Conservation (phyloP, 495 filamentous ascomycete species). For the Rusavskia elegans region DNA sequence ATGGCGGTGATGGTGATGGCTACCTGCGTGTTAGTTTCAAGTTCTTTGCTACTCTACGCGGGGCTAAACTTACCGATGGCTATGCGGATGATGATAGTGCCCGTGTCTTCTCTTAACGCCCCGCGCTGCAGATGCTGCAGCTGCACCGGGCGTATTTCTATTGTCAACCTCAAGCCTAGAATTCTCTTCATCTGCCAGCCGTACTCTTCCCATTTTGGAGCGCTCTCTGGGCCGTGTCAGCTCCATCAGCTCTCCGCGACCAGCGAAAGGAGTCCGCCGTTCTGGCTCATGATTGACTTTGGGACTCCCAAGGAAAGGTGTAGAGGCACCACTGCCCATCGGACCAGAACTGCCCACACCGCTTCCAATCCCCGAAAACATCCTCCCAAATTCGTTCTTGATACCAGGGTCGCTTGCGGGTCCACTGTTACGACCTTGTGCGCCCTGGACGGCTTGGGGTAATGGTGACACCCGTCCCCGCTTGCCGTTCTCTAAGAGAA, state of each 20-base stretch:
- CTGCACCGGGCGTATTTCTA: slow-evolving; percentile 35
- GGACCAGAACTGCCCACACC: slow-evolving; percentile 47
- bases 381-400: slow-evolving; percentile 80
- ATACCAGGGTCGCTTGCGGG: slow-evolving; percentile 67
- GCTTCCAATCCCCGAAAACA: slow-evolving; percentile 83
- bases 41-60: not conserved
- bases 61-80: slow-evolving; percentile 35
- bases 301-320: slow-evolving; percentile 39
- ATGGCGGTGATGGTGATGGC: slow-evolving; percentile 65
- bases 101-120: slow-evolving; percentile 38
- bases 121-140: slow-evolving; percentile 31
- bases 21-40: slow-evolving; percentile 12
- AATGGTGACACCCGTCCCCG: slow-evolving; percentile 55
- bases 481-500: slow-evolving; percentile 27
- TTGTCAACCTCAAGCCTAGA: slow-evolving; percentile 43
- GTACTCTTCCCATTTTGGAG: slow-evolving; percentile 39
- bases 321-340: slow-evolving; percentile 33
- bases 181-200: slow-evolving; percentile 38
- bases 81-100: slow-evolving; percentile 47
- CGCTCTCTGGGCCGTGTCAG: slow-evolving; percentile 26
- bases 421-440: slow-evolving; percentile 59
- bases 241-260: slow-evolving; percentile 20
- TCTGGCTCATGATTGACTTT: slow-evolving; percentile 28
- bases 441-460: slow-evolving; percentile 84
- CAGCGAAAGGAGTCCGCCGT: slow-evolving; percentile 3